Evolutionary conservation across 2,329 filamentous ascomycete genomes (phyloP).

Genomic region (Drechslera avenae): DNA sequence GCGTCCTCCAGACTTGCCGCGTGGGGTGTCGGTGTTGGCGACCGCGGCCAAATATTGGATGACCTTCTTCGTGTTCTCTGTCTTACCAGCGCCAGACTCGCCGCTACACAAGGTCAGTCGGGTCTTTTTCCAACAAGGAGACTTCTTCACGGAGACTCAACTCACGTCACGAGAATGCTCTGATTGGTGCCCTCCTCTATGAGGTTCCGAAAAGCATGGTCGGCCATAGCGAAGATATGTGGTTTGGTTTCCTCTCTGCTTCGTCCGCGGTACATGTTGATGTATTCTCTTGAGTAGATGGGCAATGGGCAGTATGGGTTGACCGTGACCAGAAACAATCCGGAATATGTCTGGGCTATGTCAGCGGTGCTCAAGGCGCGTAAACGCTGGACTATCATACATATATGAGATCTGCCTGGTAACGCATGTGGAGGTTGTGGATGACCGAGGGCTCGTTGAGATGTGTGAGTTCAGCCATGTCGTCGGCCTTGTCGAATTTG

Average conservation of each 20-base stretch:
- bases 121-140: neutral
- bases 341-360: slow-evolving; percentile 79
- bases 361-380: neutral
- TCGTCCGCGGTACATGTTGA: slow-evolving; percentile 96
- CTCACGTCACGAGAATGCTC: slow-evolving; percentile 89
- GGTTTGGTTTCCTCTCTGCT: slow-evolving; percentile 93
- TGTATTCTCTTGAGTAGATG: slow-evolving; percentile 95
- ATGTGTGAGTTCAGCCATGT: slow-evolving; percentile 98
- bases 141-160: slow-evolving; percentile 11
- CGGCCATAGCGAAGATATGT: slow-evolving; percentile 97
- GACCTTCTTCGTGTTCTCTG: slow-evolving; percentile 98
- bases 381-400: slow-evolving; percentile 47
- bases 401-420: slow-evolving; percentile 93
- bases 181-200: slow-evolving; percentile 96
- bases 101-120: slow-evolving; percentile 57
- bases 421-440: slow-evolving; percentile 93
- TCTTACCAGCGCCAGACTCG: slow-evolving; percentile 97
- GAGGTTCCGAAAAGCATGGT: slow-evolving; percentile 92
- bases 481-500: slow-evolving; percentile 98
- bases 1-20: slow-evolving; percentile 63
- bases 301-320: slow-evolving; percentile 95
- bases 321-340: slow-evolving; percentile 92
- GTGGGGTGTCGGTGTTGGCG: slow-evolving; percentile 77
- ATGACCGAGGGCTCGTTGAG: slow-evolving; percentile 97
- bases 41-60: slow-evolving; percentile 98